Conservation (phyloP, 1,139 yeast genomes). For the Debaryomyces nepalensis region DNA sequence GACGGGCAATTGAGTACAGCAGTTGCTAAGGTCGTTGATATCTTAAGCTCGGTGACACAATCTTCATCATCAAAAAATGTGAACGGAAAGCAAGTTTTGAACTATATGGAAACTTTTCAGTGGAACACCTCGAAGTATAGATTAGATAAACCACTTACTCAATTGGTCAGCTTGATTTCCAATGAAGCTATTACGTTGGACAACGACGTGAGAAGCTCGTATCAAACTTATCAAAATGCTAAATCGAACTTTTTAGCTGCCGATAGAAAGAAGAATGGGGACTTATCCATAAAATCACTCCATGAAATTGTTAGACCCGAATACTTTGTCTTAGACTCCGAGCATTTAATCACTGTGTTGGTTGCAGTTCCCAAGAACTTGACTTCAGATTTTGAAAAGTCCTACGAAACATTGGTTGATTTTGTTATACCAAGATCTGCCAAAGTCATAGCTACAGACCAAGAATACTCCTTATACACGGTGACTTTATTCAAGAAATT, state of each 20-base stretch:
- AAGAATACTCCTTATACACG: conserved; percentile 72
- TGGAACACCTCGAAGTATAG: conserved; percentile 92
- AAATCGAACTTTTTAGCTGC: conserved; percentile 84
- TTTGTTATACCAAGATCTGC: conserved; percentile 96
- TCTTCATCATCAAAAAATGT: conserved; percentile 34
- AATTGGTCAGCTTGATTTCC: conserved; percentile 70
- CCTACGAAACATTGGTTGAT: conserved; percentile 75
- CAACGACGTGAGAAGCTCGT: conserved; percentile 74
- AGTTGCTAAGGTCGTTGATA: conserved; percentile 76
- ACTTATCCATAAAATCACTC: conserved; percentile 84
- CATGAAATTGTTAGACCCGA: conserved; percentile 87
- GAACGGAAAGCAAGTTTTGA: conserved; percentile 54
- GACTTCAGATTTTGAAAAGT: conserved; percentile 60
- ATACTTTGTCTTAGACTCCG: conserved; percentile 84
- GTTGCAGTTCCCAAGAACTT: conserved; percentile 82
- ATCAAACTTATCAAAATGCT: conserved; percentile 75
- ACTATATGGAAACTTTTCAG: conserved; percentile 71
- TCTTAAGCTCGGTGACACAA: conserved; percentile 58
- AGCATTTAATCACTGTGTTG: conserved; percentile 79
- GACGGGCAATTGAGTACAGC: conserved; percentile 76
- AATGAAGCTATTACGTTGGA: conserved; percentile 83
- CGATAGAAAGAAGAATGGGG: conserved; percentile 92
- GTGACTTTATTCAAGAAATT: conserved; percentile 87
- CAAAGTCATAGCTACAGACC: conserved; percentile 65
- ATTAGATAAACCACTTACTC: conserved; percentile 79